phyloP scores from a whole-genome alignment of 2,329 filamentous ascomycete genomes.

The Trichophyton equinum region DNA sequence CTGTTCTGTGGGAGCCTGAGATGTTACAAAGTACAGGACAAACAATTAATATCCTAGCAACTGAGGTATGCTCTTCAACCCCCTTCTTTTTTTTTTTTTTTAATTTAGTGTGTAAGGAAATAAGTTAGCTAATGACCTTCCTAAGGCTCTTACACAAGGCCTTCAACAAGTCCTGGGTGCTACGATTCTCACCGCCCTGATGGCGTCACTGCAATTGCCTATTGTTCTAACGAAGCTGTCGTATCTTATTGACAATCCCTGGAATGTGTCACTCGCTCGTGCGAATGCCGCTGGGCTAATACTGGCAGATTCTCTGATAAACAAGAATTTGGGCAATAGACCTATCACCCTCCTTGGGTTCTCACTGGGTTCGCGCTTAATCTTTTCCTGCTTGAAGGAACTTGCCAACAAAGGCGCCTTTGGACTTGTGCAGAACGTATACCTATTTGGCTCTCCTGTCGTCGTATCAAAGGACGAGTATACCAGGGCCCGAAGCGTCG shows the following conservation, averaged over 20 bases:
- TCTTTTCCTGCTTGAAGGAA: constrained; percentile 82
- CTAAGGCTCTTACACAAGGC: constrained; percentile 80
- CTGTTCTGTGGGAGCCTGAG: constrained; percentile 92
- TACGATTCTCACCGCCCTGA: constrained; percentile 75
- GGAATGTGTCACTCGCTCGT: constrained; percentile 89
- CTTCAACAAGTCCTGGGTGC: constrained; percentile 88
- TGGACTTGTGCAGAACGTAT: constrained; percentile 87
- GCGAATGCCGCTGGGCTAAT: constrained; percentile 83
- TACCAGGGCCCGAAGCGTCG: constrained; percentile 63
- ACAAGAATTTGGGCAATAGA: constrained; percentile 77
- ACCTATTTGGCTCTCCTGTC: constrained; percentile 82
- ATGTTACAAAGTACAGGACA: constrained; percentile 97
- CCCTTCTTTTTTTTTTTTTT: neutral
- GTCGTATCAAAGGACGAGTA: constrained; percentile 90
- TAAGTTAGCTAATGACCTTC: neutral
- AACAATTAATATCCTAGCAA: constrained; percentile 95
- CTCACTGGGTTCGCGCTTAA: constrained; percentile 81
- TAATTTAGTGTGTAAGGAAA: neutral
- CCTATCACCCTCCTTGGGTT: constrained; percentile 92
- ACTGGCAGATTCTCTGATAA: constrained; percentile 83
- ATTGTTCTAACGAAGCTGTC: constrained; percentile 85
- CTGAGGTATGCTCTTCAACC: constrained; percentile 54
- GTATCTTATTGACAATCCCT: constrained; percentile 96
- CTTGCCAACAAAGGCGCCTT: constrained; percentile 71
- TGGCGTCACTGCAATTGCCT: constrained; percentile 87